Conservation (phyloP, 371 early-diverging fungal species). For the Lichtheimia hyalospora region DNA sequence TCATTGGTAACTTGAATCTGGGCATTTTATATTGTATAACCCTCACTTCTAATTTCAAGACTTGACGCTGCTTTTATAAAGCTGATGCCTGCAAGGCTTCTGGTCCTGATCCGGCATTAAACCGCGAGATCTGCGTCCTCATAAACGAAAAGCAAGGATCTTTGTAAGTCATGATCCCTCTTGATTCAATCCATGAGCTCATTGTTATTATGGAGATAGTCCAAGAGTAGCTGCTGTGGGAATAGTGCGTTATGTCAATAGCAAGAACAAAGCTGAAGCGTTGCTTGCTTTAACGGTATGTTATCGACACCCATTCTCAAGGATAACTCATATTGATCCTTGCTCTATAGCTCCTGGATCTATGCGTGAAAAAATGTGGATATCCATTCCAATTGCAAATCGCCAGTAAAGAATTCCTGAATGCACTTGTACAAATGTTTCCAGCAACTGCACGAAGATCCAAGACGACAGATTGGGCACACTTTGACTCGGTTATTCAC, state of each 20-base stretch:
- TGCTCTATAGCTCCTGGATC: constrained; percentile 79
- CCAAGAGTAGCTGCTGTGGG: constrained; percentile 86
- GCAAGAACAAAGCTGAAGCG: constrained; percentile 63
- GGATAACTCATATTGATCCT: not conserved
- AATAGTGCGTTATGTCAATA: constrained; percentile 79
- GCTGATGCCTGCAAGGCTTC: constrained; percentile 79
- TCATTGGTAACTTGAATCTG: constrained; percentile 11
- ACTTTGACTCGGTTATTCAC: constrained; percentile 24
- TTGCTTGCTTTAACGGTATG: constrained; percentile 73
- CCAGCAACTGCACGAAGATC: constrained; percentile 69
- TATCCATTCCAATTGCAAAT: constrained; percentile 95
- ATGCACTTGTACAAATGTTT: constrained; percentile 88
- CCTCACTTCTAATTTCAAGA: not conserved
- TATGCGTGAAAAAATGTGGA: constrained; percentile 95
- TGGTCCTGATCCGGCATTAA: constrained; percentile 83
- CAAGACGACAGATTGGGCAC: constrained; percentile 7
- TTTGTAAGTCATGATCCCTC: constrained; percentile 53
- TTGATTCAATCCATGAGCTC: not conserved
- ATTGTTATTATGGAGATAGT: constrained; percentile 30
- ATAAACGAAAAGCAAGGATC: constrained; percentile 88
- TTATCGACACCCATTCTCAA: not conserved
- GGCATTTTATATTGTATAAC: not conserved
- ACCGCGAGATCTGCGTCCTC: constrained; percentile 91
- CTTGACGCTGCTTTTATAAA: constrained; percentile 14
- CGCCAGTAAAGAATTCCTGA: constrained; percentile 91